Evolutionary conservation across 768 basidiomycete genomes (phyloP).

Genomic region (Hygrophorus russula): DNA sequence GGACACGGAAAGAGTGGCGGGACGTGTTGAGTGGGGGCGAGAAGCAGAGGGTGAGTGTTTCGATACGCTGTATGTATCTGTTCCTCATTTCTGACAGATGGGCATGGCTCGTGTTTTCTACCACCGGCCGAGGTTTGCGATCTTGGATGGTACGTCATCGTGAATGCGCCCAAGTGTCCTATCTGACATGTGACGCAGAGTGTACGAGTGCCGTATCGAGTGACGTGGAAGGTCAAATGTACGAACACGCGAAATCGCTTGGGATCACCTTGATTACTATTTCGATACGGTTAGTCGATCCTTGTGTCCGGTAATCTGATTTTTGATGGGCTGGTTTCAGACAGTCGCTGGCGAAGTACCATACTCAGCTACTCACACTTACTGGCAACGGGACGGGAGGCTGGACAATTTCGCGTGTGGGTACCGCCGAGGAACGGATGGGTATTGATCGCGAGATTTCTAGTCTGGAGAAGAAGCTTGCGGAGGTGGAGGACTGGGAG

Average conservation of each 20-base stretch:
- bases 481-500: slow-evolving; percentile 70
- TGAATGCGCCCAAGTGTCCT: background rate
- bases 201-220: slow-evolving; percentile 94
- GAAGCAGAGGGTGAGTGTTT: slow-evolving; percentile 64
- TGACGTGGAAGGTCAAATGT: slow-evolving; percentile 94
- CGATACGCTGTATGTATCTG: background rate
- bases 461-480: slow-evolving; percentile 50
- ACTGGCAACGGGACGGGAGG: slow-evolving; percentile 56
- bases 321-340: slow-evolving; percentile 21
- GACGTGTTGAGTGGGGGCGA: slow-evolving; percentile 94
- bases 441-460: slow-evolving; percentile 68
- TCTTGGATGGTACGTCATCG: slow-evolving; percentile 58
- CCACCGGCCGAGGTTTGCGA: slow-evolving; percentile 70
- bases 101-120: slow-evolving; percentile 90
- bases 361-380: slow-evolving; percentile 76
- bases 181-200: slow-evolving; percentile 32
- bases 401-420: slow-evolving; percentile 65
- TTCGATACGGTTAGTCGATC: slow-evolving; percentile 54
- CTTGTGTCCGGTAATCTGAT: background rate
- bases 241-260: slow-evolving; percentile 80
- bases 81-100: slow-evolving; percentile 40
- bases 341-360: slow-evolving; percentile 81
- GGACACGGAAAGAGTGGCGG: slow-evolving; percentile 88
- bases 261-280: slow-evolving; percentile 92
- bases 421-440: slow-evolving; percentile 64